Evolutionary conservation across 2,329 filamentous ascomycete species (phyloP).

Genomic region (Biscogniauxia sp.): DNA sequence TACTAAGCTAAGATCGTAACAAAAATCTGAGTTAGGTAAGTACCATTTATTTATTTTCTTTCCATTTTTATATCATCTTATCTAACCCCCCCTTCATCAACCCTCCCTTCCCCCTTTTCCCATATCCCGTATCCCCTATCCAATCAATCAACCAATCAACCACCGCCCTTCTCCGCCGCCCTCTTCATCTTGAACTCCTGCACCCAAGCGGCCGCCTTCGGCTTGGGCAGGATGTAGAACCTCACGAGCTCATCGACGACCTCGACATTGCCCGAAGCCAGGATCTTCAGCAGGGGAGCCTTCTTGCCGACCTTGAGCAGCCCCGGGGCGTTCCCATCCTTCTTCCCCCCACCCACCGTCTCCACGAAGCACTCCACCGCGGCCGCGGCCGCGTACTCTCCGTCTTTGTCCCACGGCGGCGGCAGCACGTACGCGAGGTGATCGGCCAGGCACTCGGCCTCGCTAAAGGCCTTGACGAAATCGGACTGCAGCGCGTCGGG

Average conservation of each 20-base stretch:
- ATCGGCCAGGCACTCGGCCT: constrained; percentile 70
- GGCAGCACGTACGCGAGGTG: constrained; percentile 86
- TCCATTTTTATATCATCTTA: not conserved
- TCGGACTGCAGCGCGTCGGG: constrained; percentile 79
- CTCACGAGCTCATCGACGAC: constrained; percentile 82
- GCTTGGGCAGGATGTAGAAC: constrained; percentile 77
- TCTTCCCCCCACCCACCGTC: constrained; percentile 65
- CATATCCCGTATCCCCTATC: too few species aligned
- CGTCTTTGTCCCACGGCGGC: constrained; percentile 75
- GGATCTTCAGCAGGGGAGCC: constrained; percentile 69
- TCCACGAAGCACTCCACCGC: constrained; percentile 88
- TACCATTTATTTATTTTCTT: not conserved
- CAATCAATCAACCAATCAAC: too few species aligned
- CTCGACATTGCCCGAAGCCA: constrained; percentile 76
- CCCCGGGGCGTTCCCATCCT: constrained; percentile 53
- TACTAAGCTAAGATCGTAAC: too few species aligned
- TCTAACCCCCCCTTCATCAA: constrained; percentile 9
- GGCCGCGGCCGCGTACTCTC: constrained; percentile 31
- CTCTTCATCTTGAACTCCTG: constrained; percentile 79
- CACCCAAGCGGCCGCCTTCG: constrained; percentile 71
- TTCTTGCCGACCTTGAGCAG: constrained; percentile 90
- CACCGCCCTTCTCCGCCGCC: constrained; percentile 43
- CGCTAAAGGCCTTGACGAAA: constrained; percentile 83
- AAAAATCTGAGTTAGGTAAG: too few species aligned
- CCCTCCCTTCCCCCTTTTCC: constrained; percentile 3